Conservation (phyloP, 1,284 basidiomycete genomes). For the Tylopilus orsonianus region DNA sequence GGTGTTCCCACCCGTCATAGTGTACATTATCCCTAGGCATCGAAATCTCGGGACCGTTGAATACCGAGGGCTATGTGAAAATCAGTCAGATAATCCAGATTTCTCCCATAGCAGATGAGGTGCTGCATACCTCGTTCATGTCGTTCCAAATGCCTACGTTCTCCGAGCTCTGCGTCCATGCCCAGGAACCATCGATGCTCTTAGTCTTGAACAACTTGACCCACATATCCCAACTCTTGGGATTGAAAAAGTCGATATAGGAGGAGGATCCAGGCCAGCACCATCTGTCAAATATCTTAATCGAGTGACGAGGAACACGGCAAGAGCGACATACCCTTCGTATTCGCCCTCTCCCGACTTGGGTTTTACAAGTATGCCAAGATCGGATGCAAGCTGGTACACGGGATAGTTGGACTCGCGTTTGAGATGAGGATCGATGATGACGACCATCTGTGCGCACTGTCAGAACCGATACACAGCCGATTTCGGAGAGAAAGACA, state of each 20-base stretch:
- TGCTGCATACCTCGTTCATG: conserved; percentile 87
- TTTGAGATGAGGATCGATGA: conserved; percentile 96
- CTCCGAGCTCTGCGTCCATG: conserved; percentile 76
- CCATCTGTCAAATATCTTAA: conserved; percentile 47
- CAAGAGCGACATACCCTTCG: conserved; percentile 58
- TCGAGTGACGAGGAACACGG: neutral
- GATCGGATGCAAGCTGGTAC: conserved; percentile 83
- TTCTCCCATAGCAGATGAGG: neutral
- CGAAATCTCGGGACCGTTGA: conserved; percentile 98
- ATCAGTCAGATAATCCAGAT: neutral
- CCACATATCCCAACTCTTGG: conserved; percentile 91
- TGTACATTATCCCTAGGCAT: conserved; percentile 95
- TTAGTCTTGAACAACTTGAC: conserved; percentile 74
- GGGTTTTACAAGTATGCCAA: conserved; percentile 81
- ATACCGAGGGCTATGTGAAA: conserved; percentile 78
- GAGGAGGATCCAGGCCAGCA: conserved; percentile 96
- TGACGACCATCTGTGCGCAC: conserved; percentile 85
- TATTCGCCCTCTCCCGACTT: conserved; percentile 80
- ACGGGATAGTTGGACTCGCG: conserved; percentile 79
- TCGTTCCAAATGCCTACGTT: conserved; percentile 96
- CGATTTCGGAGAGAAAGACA: conserved; percentile 8
- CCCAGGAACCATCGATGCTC: conserved; percentile 50
- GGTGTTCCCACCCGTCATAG: conserved; percentile 94
- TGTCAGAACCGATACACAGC: neutral
- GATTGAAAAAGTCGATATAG: conserved; percentile 98